Conservation (phyloP, 306 rosid genomes). For the Lathyrus sativus region DNA sequence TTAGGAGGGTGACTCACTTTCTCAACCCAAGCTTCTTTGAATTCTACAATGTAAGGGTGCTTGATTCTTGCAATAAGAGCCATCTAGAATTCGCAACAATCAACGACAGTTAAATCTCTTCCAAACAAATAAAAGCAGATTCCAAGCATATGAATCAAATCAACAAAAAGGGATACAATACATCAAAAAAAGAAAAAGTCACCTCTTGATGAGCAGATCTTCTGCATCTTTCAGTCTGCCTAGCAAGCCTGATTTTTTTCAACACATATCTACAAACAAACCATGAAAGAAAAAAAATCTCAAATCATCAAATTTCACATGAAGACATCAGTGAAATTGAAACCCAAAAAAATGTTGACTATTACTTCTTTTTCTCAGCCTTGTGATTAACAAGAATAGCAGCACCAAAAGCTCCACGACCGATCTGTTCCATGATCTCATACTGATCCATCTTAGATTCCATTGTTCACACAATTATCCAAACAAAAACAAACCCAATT, state of each 20-base stretch:
- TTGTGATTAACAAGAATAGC: constrained; percentile 93
- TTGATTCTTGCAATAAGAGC: constrained; percentile 95
- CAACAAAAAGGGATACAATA: constrained; percentile 27
- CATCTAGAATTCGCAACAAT: constrained; percentile 61
- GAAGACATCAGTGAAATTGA: background rate
- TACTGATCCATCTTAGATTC: constrained; percentile 99
- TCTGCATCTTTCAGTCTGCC: constrained; percentile 97
- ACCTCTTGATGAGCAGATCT: constrained; percentile 99
- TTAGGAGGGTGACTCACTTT: constrained; percentile 60
- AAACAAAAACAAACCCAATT: constrained; percentile 15
- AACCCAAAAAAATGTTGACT: constrained; percentile 17
- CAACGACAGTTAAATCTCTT: constrained; percentile 12
- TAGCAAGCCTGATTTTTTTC: constrained; percentile 98
- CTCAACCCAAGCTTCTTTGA: constrained; percentile 99
- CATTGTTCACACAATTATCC: constrained; percentile 44
- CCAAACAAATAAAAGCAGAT: constrained; percentile 27
- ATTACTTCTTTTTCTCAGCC: constrained; percentile 87
- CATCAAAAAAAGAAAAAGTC: constrained; percentile 16
- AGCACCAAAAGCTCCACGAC: constrained; percentile 99
- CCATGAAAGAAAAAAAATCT: constrained; percentile 32
- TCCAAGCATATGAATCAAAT: constrained; percentile 26
- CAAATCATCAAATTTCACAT: constrained; percentile 17
- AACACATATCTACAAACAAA: constrained; percentile 77
- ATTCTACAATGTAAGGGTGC: constrained; percentile 91
- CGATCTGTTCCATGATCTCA: constrained; percentile 99